phyloP scores from a whole-genome alignment of 768 basidiomycete genomes.

The Daedaleopsis nitida region DNA sequence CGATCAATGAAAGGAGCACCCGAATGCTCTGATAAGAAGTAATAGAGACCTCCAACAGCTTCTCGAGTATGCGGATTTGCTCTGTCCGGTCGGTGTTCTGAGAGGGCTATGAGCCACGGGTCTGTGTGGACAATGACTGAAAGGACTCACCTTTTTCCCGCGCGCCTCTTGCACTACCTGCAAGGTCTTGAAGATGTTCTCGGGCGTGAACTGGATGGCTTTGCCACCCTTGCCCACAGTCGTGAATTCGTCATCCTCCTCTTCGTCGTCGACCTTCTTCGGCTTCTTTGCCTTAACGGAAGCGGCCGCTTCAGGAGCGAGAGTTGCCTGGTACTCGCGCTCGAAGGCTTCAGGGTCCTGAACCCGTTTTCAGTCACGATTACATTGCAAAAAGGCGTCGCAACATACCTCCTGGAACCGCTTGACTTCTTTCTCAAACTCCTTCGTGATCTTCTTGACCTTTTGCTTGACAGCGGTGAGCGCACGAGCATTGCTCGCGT shows the following conservation, averaged over 20 bases:
- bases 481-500: conserved; percentile 89
- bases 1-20: conserved; percentile 90
- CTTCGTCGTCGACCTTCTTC: conserved; percentile 44
- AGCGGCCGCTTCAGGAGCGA: conserved; percentile 47
- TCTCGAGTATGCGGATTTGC: conserved; percentile 90
- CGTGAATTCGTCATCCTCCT: conserved; percentile 69
- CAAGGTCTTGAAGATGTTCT: conserved; percentile 89
- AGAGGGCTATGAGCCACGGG: neutral
- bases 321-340: conserved; percentile 62
- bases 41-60: conserved; percentile 79
- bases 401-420: conserved; percentile 73
- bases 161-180: conserved; percentile 91
- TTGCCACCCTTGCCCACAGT: conserved; percentile 93
- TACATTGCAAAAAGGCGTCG: neutral
- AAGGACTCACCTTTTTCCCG: conserved; percentile 81
- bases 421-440: conserved; percentile 80
- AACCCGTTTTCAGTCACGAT: neutral
- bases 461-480: conserved; percentile 99
- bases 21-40: conserved; percentile 94
- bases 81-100: conserved; percentile 97
- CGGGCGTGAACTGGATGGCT: conserved; percentile 76
- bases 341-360: conserved; percentile 92
- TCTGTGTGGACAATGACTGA: neutral
- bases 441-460: conserved; percentile 87
- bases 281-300: conserved; percentile 37